A percentile compares a stretch with the other conserved stretches of the same genome.
Evolutionary conservation across 1,284 basidiomycete genomes (phyloP).

Genomic region (Leccinum pachyderme): DNA sequence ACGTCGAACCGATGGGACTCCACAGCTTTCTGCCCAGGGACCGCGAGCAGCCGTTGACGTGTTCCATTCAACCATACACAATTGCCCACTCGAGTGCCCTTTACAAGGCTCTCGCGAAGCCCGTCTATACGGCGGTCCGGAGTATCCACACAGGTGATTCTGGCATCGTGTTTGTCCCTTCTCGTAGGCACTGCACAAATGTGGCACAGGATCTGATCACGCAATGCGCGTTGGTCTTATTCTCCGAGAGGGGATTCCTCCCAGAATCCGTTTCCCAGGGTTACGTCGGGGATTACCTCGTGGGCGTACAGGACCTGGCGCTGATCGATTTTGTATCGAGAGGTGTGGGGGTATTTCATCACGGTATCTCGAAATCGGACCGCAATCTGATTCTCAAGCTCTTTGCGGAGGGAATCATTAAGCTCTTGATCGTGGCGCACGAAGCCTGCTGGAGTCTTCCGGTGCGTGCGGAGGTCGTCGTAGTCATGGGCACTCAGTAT

Average conservation of each 20-base stretch:
- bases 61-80: slow-evolving; percentile 77
- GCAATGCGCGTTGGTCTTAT: slow-evolving; percentile 77
- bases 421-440: slow-evolving; percentile 81
- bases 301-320: slow-evolving; percentile 61
- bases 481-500: slow-evolving; percentile 94
- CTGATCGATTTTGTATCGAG: slow-evolving; percentile 80
- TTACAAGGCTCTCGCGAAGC: slow-evolving; percentile 92
- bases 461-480: slow-evolving; percentile 75
- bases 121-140: slow-evolving; percentile 71
- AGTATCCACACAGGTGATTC: slow-evolving; percentile 34
- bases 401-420: slow-evolving; percentile 77
- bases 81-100: slow-evolving; percentile 85
- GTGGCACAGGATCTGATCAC: slow-evolving; percentile 87
- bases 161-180: slow-evolving; percentile 90
- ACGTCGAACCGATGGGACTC: slow-evolving; percentile 61
- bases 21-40: slow-evolving; percentile 84
- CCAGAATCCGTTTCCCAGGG: slow-evolving; percentile 52
- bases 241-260: slow-evolving; percentile 72
- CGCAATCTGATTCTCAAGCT: slow-evolving; percentile 80
- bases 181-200: slow-evolving; percentile 73
- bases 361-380: slow-evolving; percentile 70
- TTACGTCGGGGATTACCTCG: slow-evolving; percentile 60
- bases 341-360: slow-evolving; percentile 88
- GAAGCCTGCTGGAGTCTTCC: slow-evolving; percentile 88
- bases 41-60: slow-evolving; percentile 77